Base-by-base conservation (phyloP, 371 early-diverging fungal species). In the Mortierella sp. region DNA sequence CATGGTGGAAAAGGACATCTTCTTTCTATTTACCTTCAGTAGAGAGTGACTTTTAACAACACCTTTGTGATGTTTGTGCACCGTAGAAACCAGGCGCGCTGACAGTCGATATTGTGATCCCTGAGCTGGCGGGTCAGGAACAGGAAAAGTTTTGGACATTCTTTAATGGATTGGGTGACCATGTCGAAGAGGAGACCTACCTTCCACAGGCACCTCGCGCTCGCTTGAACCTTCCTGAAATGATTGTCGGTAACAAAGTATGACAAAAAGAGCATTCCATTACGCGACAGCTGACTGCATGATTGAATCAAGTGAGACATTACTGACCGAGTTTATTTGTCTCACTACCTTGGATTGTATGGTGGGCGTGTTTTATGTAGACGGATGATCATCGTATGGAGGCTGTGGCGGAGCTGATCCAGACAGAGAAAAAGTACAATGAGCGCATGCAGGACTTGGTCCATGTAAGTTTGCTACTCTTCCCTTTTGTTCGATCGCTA, bases 71-170 rank as follows among this genome's bases (percentile, higher is more conserved):
- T 66, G 5, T 34, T 50, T 29, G 2, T 45, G n/a, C 34, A 8
- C 16, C 40, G 9, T 53, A 81, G 82, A 70, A 68, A 71, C 82
- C 82, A 1, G 68, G 71, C 6, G 74, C 82, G 22, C 53, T 77
- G 16, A 65, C 65, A 5, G 34, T 81, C 2, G 82, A 81, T n/a
- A 61, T 81, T 44, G 75, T 81, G 22, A 64, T 77, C 34, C 82
- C 82, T 44, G 74, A 81, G 0, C 26, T 48, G n/a, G 9, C 58
- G 1, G 48, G 43, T 1, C n/a, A 24, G 2, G 53, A 77, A 8
- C 34, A 81, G 58, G 71, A 77, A 24, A 66, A 63, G 72, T 81
- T 81, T 48, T 81, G 82, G 82, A 43, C 65, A 1, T 77, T 81
- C 14, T 81, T 77, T 63, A 73, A 74, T 13, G 73, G 74, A 1